Evolutionary conservation across 148 eudicot genomes (phyloP).

Genomic region (Fagopyrum tataricum): DNA sequence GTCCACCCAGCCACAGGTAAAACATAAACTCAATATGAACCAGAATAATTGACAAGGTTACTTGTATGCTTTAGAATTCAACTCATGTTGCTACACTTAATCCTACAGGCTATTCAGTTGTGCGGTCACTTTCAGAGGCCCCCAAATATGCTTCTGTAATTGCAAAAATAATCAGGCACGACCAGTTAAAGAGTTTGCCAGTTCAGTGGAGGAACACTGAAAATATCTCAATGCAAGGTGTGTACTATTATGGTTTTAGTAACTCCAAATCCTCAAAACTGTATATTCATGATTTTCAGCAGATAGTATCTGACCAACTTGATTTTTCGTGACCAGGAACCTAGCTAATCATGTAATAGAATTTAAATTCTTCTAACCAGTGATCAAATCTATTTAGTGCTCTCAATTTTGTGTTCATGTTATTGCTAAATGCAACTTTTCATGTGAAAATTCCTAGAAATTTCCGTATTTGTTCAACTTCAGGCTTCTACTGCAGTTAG

Average conservation of each 20-base stretch:
- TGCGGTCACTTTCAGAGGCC: constrained; percentile 92
- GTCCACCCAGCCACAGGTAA: constrained; percentile 98
- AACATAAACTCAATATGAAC: constrained; percentile 15
- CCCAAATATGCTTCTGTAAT: constrained; percentile 85
- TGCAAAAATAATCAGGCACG: constrained; percentile 56
- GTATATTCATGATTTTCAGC: background rate
- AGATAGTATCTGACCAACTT: background rate
- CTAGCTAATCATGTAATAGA: background rate
- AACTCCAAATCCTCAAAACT: background rate
- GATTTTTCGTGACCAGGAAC: background rate
- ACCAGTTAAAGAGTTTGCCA: constrained; percentile 31
- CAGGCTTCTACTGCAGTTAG: background rate
- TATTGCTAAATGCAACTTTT: background rate
- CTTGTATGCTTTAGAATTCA: background rate
- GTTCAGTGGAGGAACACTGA: constrained; percentile 27
- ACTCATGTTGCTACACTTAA: constrained; percentile 9
- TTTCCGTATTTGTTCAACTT: background rate
- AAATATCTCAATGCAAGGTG: constrained; percentile 85
- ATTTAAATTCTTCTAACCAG: background rate
- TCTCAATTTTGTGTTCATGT: background rate
- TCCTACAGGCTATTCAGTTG: constrained; percentile 81
- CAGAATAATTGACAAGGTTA: background rate
- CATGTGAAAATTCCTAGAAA: background rate
- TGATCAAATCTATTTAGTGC: background rate
- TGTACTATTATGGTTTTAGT: constrained; percentile 7